phyloP scores from a whole-genome alignment of 2,329 filamentous ascomycete species.

The Plectosphaerella sp. region DNA sequence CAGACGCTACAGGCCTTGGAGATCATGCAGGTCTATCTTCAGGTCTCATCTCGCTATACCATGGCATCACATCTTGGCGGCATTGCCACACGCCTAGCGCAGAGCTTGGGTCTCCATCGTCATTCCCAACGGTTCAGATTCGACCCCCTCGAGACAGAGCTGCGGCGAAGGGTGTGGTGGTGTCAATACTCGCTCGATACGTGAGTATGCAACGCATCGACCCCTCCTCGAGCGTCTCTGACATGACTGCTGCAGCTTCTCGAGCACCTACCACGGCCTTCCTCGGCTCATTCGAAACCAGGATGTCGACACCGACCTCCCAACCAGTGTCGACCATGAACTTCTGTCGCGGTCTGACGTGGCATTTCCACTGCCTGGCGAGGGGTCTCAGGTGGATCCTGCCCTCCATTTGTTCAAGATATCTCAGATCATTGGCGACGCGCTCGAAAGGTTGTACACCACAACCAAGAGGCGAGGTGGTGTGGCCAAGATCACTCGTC shows the following conservation, averaged over 20 bases:
- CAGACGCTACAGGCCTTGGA: constrained; percentile 15
- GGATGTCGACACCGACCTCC: constrained; percentile 19
- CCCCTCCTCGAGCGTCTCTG: neutral
- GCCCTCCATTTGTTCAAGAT: constrained; percentile 18
- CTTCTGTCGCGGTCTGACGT: constrained; percentile 15
- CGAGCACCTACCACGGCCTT: constrained; percentile 19
- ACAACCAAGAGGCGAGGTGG: constrained; percentile 18
- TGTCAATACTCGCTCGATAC: constrained; percentile 19
- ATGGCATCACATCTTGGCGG: constrained; percentile 16
- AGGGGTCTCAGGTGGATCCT: constrained; percentile 17
- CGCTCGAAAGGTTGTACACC: constrained; percentile 17
- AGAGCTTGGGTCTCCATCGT: constrained; percentile 17
- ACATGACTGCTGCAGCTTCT: constrained; percentile 10
- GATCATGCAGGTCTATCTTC: constrained; percentile 17
- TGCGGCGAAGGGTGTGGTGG: constrained; percentile 18
- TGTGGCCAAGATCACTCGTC: constrained; percentile 14
- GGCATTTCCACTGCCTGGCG: constrained; percentile 18
- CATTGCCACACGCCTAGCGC: constrained; percentile 17
- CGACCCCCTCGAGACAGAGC: constrained; percentile 18
- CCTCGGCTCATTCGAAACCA: constrained; percentile 19
- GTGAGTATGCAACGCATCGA: constrained; percentile 5
- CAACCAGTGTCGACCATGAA: constrained; percentile 17
- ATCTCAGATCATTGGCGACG: constrained; percentile 15
- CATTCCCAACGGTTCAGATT: constrained; percentile 20
- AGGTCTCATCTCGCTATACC: constrained; percentile 14